Evolutionary conservation across 73 alveolate genomes (phyloP), one percentile per base, ranked within the genome.

Genomic region (Paramecium sonneborni): DNA sequence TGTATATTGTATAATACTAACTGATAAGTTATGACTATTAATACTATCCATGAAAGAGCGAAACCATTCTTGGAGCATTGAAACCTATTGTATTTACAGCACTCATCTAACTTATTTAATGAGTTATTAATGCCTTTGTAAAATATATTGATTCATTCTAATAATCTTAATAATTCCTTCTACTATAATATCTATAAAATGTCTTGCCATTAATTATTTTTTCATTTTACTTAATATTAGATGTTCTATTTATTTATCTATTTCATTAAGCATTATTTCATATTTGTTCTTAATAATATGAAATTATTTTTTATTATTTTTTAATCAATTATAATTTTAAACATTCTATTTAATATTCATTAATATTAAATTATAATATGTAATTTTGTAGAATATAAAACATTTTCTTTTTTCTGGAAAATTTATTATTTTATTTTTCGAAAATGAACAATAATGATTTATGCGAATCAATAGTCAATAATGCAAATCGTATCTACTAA

Each of bases 61-160:
- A 35, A 90, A 92, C 99, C 99, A 96, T 32, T 95, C 96, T n/a
- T 14, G 98, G 98, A 23, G 97, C 92, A 85, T 96, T 96, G 94
- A 90, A 95, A 8, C 99, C 99, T 24, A 95, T 94, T 30, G 95
- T 95, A 86, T 94, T 95, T 5, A 95, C 93, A 7, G 95, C 48
- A 28, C 93, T 76, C 92, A 94, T 69, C 76, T 94, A 94, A 23
- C 85, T 57, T 9, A 96, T 85, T 14, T 97, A 97, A n/a, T 94
- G 34, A 1, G 94, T 89, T 56, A 94, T 93, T 38, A 96, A 85
- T 11, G 96, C 85, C 82, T 93, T 93, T 4, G 98, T 98, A 43
- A 97, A 95, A 11, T 32, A 79, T n/a, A 67, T 11, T 41, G 88
- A 14, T 12, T 76, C 94, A 44, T 93, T 92, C 57, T 72, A 92